These are phyloP conservation scores for Geranium brycei DNA, from an alignment of 345 rosid species.

Conservation along the genomic window DNA sequence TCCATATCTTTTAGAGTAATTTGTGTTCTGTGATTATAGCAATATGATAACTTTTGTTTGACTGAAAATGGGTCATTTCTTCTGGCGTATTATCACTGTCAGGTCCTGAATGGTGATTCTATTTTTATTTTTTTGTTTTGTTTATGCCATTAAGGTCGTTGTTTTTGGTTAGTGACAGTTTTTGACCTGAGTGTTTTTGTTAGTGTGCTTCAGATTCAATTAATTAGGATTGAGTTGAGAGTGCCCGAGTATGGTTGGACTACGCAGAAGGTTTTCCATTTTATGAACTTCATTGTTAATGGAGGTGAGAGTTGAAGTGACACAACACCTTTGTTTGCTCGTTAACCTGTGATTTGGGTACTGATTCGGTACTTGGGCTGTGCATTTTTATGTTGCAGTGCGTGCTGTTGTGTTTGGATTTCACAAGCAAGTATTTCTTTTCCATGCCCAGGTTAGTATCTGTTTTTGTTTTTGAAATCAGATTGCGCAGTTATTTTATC, in stretches of 20 bases:
- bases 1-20: no score
- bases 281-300: slow-evolving; percentile 92
- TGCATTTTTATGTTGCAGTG: slow-evolving; percentile 30
- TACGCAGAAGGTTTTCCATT: slow-evolving; percentile 93
- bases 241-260: slow-evolving; percentile 99
- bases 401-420: slow-evolving; percentile 93
- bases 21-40: no score
- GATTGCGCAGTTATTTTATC: no score
- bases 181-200: background rate
- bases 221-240: slow-evolving; percentile 81
- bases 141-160: no score
- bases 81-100: no score
- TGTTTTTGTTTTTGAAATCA: background rate
- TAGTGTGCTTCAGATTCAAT: slow-evolving; percentile 48
- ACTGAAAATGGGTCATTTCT: no score
- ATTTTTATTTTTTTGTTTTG: no score
- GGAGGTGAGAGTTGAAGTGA: slow-evolving; percentile 48
- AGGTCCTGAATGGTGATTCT: no score
- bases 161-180: no score
- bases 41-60: no score
- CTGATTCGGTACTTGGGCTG: background rate
- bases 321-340: background rate
- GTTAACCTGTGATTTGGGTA: background rate
- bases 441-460: slow-evolving; percentile 77
- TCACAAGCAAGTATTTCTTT: slow-evolving; percentile 61